A percentile compares a stretch with the other conserved stretches of the same genome.
These are phyloP conservation scores for Penicillium sp. DNA, from an alignment of 2,329 filamentous ascomycete species.

Conservation along the genomic window DNA sequence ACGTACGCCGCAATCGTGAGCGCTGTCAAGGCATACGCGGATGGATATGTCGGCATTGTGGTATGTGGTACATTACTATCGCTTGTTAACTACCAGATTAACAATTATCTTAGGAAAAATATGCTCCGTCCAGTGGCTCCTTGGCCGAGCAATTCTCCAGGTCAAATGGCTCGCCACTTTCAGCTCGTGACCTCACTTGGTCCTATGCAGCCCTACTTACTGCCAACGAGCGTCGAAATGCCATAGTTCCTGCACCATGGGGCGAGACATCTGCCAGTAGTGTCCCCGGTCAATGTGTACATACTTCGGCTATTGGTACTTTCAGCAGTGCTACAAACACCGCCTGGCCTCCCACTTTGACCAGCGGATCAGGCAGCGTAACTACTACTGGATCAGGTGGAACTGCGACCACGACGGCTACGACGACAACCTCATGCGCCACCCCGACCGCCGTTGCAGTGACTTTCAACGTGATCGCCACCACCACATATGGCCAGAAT, in stretches of 20 bases:
- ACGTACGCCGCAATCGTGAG: conserved; percentile 56
- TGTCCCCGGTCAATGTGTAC: conserved; percentile 30
- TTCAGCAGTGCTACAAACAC: conserved; percentile 35
- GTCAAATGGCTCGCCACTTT: conserved; percentile 34
- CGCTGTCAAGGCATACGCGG: conserved; percentile 63
- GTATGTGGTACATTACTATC: conserved; percentile 11
- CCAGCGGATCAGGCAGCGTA: conserved; percentile 12
- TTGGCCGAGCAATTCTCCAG: conserved; percentile 44
- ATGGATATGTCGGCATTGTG: conserved; percentile 53
- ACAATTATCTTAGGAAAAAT: conserved; percentile 19
- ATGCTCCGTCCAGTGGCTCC: conserved; percentile 30
- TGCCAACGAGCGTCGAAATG: conserved; percentile 33
- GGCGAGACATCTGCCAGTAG: conserved; percentile 31
- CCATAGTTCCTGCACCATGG: conserved; percentile 36
- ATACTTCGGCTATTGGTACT: conserved; percentile 34
- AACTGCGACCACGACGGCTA: conserved; percentile 16
- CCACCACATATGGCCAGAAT: conserved; percentile 61
- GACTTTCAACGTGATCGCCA: conserved; percentile 59
- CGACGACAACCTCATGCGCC: conserved; percentile 29
- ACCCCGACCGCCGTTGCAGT: conserved; percentile 49
- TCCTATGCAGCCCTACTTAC: conserved; percentile 46
- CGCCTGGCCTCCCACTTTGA: conserved; percentile 32
- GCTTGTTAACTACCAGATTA: background rate
- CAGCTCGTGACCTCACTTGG: conserved; percentile 46
- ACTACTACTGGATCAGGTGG: conserved; percentile 5